Percentiles rank a stretch among this genome's conserved stretches.
phyloP scores from a whole-genome alignment of 192 early-diverging fungal genomes.

The Thamnidium elegans region DNA sequence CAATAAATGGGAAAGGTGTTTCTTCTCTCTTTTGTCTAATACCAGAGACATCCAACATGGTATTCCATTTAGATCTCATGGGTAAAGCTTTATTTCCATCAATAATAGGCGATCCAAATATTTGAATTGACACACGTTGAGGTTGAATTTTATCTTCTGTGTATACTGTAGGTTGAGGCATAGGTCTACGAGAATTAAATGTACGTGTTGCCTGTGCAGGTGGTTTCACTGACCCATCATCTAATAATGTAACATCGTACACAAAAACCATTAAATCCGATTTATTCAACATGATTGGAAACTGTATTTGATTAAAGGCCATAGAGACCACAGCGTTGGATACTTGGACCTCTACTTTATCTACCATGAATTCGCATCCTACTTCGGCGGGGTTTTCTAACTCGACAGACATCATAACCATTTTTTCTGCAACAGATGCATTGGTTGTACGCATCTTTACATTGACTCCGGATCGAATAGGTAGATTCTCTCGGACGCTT shows the following conservation, averaged over 20 bases:
- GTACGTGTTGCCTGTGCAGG: slow-evolving; percentile 24
- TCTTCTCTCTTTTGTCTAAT: slow-evolving; percentile 37
- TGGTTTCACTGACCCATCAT: slow-evolving; percentile 40
- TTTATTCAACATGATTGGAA: slow-evolving; percentile 47
- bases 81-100: slow-evolving; percentile 41
- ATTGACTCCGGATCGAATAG: slow-evolving; percentile 49
- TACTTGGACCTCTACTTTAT: slow-evolving; percentile 51
- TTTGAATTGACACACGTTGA: slow-evolving; percentile 50
- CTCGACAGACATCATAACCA: slow-evolving; percentile 63
- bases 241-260: slow-evolving; percentile 53
- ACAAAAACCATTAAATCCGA: slow-evolving; percentile 56
- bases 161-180: slow-evolving; percentile 1
- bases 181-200: slow-evolving; percentile 21
- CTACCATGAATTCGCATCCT: slow-evolving; percentile 48
- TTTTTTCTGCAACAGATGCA: slow-evolving; percentile 53
- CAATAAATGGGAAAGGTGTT: slow-evolving; percentile 6
- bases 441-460: slow-evolving; percentile 61
- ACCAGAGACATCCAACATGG: slow-evolving; percentile 51
- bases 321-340: slow-evolving; percentile 48
- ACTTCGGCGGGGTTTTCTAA: slow-evolving; percentile 55
- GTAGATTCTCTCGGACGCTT: slow-evolving; percentile 40
- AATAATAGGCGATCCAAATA: slow-evolving; percentile 47
- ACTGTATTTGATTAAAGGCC: slow-evolving; percentile 34
- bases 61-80: slow-evolving; percentile 62
- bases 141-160: slow-evolving; percentile 35